A percentile compares a stretch with the other conserved stretches of the same genome.
Conservation (phyloP, 441 rosid genomes). For the Adansonia rubrostipa region DNA sequence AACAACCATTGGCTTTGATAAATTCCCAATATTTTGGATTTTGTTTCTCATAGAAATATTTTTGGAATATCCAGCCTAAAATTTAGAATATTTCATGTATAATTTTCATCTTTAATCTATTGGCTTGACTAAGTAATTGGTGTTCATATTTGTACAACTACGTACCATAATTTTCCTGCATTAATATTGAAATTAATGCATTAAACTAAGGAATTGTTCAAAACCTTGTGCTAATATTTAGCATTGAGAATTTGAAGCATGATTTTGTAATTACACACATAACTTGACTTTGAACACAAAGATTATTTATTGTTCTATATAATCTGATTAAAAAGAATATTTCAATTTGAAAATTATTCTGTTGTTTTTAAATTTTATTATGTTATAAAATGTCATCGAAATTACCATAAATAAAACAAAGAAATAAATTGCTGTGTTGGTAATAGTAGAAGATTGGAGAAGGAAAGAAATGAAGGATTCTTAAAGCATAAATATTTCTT, state of each 20-base stretch:
- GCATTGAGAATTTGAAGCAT: not conserved
- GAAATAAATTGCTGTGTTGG: no score
- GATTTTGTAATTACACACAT: no score
- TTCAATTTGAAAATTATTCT: not conserved
- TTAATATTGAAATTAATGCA: not conserved
- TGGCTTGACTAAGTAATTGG: not conserved
- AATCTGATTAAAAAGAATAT: no score
- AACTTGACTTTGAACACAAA: not conserved
- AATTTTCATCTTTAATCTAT: not conserved
- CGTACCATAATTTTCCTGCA: not conserved
- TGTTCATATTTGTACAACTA: not conserved
- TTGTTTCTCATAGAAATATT: not conserved
- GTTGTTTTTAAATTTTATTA: no score
- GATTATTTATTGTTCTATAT: no score
- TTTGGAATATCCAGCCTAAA: no score
- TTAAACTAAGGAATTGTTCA: not conserved
- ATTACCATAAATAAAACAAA: no score
- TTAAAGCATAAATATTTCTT: not conserved
- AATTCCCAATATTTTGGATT: not conserved
- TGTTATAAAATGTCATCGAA: no score
- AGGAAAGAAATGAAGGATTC: conserved; percentile 5
- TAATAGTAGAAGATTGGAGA: not conserved
- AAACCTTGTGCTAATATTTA: not conserved
- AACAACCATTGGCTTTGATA: not conserved
- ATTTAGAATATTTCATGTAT: not conserved